These are phyloP conservation scores for Saccharomycodes ludwigii DNA, from an alignment of 805 yeast genomes.

Conservation along the genomic window DNA sequence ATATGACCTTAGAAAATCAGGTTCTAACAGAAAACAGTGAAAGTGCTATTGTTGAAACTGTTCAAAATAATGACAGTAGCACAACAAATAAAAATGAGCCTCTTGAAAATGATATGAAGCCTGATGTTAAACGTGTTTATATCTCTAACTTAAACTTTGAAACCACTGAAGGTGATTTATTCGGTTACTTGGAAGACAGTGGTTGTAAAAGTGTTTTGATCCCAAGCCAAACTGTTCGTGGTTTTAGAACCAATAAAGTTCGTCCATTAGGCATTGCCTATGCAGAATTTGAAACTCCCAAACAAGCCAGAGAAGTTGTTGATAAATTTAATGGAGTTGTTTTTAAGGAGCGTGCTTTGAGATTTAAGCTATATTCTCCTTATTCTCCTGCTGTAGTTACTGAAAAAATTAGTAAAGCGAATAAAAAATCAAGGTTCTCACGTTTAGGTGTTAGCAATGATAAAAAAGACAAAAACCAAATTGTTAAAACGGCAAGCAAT, in stretches of 20 bases:
- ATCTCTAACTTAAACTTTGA: slow-evolving; percentile 41
- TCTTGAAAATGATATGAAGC: not conserved
- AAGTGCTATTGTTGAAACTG: not conserved
- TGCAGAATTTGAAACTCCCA: slow-evolving; percentile 61
- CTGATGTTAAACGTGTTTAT: slow-evolving; percentile 29
- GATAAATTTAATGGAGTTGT: slow-evolving; percentile 50
- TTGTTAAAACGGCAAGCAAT: not conserved
- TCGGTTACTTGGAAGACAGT: slow-evolving; percentile 30
- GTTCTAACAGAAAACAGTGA: too few relatives aligned
- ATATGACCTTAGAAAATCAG: too few relatives aligned
- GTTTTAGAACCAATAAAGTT: slow-evolving; percentile 27
- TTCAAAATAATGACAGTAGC: not conserved
- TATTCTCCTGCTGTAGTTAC: slow-evolving; percentile 22
- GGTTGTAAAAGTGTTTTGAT: slow-evolving; percentile 34
- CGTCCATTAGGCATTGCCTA: slow-evolving; percentile 63
- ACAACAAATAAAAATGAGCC: not conserved
- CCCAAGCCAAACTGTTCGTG: slow-evolving; percentile 42
- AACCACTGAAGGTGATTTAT: slow-evolving; percentile 42
- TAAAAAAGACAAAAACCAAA: not conserved
- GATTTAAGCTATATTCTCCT: slow-evolving; percentile 31
- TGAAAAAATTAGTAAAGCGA: slow-evolving; percentile 6
- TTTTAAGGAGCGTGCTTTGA: slow-evolving; percentile 31
- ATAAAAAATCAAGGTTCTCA: slow-evolving; percentile 9
- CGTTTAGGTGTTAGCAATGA: slow-evolving; percentile 1
- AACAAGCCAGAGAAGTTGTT: slow-evolving; percentile 52